Base-by-base conservation (phyloP, 345 rosid species). In the Salix caprea region DNA sequence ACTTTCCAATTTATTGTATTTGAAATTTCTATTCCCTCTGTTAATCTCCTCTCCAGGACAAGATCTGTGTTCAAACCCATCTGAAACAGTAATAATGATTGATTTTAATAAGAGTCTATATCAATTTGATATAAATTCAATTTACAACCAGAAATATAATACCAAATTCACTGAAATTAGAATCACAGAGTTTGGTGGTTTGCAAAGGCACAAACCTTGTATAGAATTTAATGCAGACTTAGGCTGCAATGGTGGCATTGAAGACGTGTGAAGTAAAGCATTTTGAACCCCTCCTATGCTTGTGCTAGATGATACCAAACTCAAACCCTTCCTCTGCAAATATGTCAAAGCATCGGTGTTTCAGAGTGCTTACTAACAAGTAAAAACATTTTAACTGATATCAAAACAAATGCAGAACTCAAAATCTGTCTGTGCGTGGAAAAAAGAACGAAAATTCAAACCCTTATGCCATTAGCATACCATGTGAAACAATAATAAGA, bases 291-390 rank as follows among this genome's bases (percentile, higher is more conserved):
- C 82, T 77, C 67, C 42, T 4, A 82, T 44, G 68, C 65, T 42
- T 71, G 76, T 75, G n/a, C 82, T 65, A 10, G 75, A 70, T 19
- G 76, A 67, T 74, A 65, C 34, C 39, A 84, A 56, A 74, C 82
- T 76, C 75, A 84, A 74, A 76, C 70, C 77, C 69, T 82, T 83
- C 74, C 74, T 86, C 90, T 90, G 88, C 81, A 86, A 77, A 69
- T 68, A 56, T 77, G 65, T 72, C 44, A 86, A 28, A 58, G 60
- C 62, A 77, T 78, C 74, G 81, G 74, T 54, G 44, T 73, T 58
- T 16, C 19, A 66, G 70, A 69, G 68, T 37, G 68, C 68, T 16
- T 36, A 6, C 77, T 69, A 21, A 71, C 70, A 15, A 32, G 74
- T 8, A 44, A 36, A 74, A 44, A 13, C 32, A 44, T 26, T 67